A percentile compares a stretch with the other conserved stretches of the same genome.
phyloP scores from a whole-genome alignment of 495 filamentous ascomycete genomes.

The Penicillium subrubescens region DNA sequence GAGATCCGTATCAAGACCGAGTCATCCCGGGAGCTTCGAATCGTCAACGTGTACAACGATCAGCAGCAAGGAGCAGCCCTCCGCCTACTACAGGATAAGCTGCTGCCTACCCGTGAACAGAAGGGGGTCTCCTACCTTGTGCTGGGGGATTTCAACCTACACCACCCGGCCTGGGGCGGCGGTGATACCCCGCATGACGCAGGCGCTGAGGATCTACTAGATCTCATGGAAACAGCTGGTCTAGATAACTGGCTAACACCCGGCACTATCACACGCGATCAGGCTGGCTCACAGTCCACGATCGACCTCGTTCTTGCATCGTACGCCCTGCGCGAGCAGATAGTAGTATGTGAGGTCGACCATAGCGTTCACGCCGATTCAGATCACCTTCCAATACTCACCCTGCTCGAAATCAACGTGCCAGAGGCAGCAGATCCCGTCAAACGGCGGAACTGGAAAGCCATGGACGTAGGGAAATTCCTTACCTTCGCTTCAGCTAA shows the following conservation, averaged over 20 bases:
- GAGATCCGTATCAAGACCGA: neutral
- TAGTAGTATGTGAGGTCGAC: constrained; percentile 1
- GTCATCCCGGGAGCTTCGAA: neutral
- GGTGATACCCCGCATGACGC: neutral
- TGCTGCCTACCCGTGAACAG: neutral
- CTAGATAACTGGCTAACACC: constrained; percentile 7
- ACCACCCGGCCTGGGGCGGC: neutral
- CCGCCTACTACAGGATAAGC: neutral
- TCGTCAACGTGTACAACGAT: constrained; percentile 12
- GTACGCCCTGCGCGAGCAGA: neutral
- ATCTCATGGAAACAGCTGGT: neutral
- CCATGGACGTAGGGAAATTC: neutral
- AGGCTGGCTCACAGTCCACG: neutral
- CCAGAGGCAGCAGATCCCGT: neutral
- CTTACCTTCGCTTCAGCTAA: neutral
- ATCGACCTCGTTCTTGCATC: constrained; percentile 18
- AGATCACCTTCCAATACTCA: neutral
- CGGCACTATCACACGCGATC: constrained; percentile 8
- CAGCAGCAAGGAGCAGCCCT: neutral
- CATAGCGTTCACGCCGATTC: constrained; percentile 8
- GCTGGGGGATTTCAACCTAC: too few relatives aligned
- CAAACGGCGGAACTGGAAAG: neutral
- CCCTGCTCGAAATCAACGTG: neutral
- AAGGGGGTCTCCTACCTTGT: neutral
- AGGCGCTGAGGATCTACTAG: neutral